Conservation (phyloP, 208 protist species). For the Wallacemonas sp. region DNA sequence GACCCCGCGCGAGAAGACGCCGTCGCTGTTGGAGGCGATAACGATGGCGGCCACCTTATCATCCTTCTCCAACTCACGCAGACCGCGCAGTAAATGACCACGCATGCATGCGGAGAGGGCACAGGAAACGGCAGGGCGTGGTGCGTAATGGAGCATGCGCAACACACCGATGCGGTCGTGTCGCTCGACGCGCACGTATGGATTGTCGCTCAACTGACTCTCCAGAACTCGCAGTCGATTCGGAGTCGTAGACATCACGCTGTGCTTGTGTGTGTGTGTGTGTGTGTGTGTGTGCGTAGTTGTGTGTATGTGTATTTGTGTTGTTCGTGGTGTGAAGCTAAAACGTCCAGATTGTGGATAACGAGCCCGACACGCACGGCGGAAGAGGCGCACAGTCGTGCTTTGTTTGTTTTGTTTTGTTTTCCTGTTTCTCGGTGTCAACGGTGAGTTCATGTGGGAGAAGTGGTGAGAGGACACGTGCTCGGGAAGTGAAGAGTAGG, state of each 20-base stretch:
- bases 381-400: too few relatives aligned
- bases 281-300: not conserved
- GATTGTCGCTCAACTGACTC: slow-evolving; percentile 44
- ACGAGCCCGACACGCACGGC: too few relatives aligned
- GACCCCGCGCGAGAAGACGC: slow-evolving; percentile 76
- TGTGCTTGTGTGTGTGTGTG: slow-evolving; percentile 14
- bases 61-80: slow-evolving; percentile 44
- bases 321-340: too few relatives aligned
- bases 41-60: slow-evolving; percentile 21
- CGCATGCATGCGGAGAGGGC: slow-evolving; percentile 47
- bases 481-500: too few relatives aligned
- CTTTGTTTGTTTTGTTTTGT: not conserved
- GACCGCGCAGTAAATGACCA: slow-evolving; percentile 34
- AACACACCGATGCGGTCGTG: slow-evolving; percentile 35
- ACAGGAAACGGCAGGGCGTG: slow-evolving; percentile 26
- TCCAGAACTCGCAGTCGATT: slow-evolving; percentile 23
- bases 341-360: too few relatives aligned
- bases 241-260: slow-evolving; percentile 5
- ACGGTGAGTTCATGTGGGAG: too few relatives aligned
- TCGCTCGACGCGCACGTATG: slow-evolving; percentile 54
- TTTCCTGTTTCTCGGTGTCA: too few relatives aligned
- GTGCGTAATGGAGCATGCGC: slow-evolving; percentile 36
- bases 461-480: too few relatives aligned
- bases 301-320: not conserved
- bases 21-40: slow-evolving; percentile 36